Evolutionary conservation across 2,329 filamentous ascomycete species (phyloP), one percentile per base, ranked within the genome.

Genomic region (Ophiosphaerella narmari): DNA sequence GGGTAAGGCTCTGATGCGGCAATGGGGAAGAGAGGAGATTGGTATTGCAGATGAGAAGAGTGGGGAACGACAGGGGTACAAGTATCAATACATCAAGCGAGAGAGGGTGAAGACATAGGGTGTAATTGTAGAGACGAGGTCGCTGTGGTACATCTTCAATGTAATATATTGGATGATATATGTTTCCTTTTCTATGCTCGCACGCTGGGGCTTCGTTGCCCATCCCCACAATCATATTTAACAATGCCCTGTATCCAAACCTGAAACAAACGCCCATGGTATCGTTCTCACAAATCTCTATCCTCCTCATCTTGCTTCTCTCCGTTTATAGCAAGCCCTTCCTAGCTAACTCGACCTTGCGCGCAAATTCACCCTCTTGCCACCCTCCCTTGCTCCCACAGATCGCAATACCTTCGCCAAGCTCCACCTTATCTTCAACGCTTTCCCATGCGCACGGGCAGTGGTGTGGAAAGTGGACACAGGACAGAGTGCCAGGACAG

Each of bases 381-480:
- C 86, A 91, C 0, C 90, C 89, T 2, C 89, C 88, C 66, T 86
- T 90, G 38, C 86, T 90, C 1, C 88, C 79, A 66, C 90, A 94
- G 39, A 91, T 78, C 35, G 87, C 82, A 60, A 85, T 84, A 0
- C 89, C 89, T 4, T 92, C 88, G 5, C 80, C 84, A 77, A 90
- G 73, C 85, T 90, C 80, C 73, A 86, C 69, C 81, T 90, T 75
- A 75, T 86, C 63, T 75, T 90, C 72, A 76, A 86, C 66, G 77
- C 81, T 53, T 62, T 82, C 73, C 80, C 89, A 96, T 2, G 91
- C 82, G 76, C 94, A 99, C 24, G 94, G 94, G 75, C 94, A 99
- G 76, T 99, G 94, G 73, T 97, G 93, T 1, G 94, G 92, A 77
- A 96, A 94, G 72, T 95, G 88, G 6, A 99, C 94, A 78, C 94